These are phyloP conservation scores for Lecanoromycetidae sp. DNA, from an alignment of 2,329 filamentous ascomycete species.

Conservation along the genomic window DNA sequence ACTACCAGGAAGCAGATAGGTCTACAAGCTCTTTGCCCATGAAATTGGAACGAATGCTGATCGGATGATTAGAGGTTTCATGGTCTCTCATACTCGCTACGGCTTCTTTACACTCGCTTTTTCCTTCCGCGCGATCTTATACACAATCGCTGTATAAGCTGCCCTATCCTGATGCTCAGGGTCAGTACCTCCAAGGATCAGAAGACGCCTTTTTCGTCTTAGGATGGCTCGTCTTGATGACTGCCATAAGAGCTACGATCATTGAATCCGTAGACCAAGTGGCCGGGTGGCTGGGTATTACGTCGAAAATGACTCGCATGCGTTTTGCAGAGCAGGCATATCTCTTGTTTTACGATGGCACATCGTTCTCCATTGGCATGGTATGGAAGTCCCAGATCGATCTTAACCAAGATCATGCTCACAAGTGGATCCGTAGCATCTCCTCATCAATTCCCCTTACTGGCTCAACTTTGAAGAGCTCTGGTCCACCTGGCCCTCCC, in stretches of 20 bases:
- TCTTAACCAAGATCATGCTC: not conserved
- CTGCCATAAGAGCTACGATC: conserved; percentile 65
- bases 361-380: conserved; percentile 75
- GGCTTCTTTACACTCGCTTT: not conserved
- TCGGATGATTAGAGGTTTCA: conserved; percentile 1
- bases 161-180: conserved; percentile 62
- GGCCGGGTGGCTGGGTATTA: not conserved
- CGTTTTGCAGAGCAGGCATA: conserved; percentile 92
- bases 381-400: conserved; percentile 35
- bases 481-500: conserved; percentile 74
- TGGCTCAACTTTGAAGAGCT: conserved; percentile 65
- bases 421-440: not conserved
- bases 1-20: conserved; percentile 10
- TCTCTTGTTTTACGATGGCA: conserved; percentile 69
- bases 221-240: conserved; percentile 73
- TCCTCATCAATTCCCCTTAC: conserved; percentile 33
- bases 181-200: conserved; percentile 63
- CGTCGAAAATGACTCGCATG: conserved; percentile 53
- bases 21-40: not conserved
- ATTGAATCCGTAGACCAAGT: conserved; percentile 63
- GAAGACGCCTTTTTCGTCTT: conserved; percentile 69
- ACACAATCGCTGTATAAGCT: conserved; percentile 57
- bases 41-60: not conserved
- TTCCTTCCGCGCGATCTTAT: not conserved
- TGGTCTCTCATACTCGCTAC: conserved; percentile 3